These are phyloP conservation scores for Allomyces arbusculus DNA, from an alignment of 192 early-diverging fungal species.

Conservation along the genomic window DNA sequence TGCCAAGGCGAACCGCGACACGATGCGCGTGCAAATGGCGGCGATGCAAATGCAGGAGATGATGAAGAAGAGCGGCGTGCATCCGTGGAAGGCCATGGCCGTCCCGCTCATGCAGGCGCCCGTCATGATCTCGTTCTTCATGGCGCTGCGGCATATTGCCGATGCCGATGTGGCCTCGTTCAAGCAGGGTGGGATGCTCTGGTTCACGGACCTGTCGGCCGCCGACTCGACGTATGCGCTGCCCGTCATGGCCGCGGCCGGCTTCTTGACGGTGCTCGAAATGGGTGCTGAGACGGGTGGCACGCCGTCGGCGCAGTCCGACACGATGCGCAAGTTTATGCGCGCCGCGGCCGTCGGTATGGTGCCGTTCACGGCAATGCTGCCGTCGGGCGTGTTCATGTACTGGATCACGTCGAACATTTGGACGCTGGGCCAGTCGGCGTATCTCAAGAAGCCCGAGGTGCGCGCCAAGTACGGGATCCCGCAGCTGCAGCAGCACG, in stretches of 20 bases:
- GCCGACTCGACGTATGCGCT: constrained; percentile 66
- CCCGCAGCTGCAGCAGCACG: constrained; percentile 13
- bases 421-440: constrained; percentile 46
- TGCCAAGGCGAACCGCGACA: constrained; percentile 37
- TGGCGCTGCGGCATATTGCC: constrained; percentile 62
- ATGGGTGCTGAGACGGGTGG: not conserved
- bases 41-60: constrained; percentile 33
- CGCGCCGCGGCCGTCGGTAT: constrained; percentile 9
- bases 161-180: constrained; percentile 62
- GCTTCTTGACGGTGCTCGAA: constrained; percentile 48
- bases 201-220: constrained; percentile 68
- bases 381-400: constrained; percentile 46
- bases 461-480: constrained; percentile 41
- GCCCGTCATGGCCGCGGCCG: constrained; percentile 45
- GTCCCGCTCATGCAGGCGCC: constrained; percentile 52
- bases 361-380: constrained; percentile 17
- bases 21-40: constrained; percentile 18
- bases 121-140: constrained; percentile 66
- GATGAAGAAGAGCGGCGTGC: constrained; percentile 40
- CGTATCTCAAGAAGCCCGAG: constrained; percentile 31
- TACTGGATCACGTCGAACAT: constrained; percentile 68
- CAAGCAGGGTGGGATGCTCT: constrained; percentile 46
- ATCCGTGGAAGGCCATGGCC: constrained; percentile 37
- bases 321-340: not conserved
- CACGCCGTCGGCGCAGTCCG: constrained; percentile 5